These are phyloP conservation scores for Excoecaria agallocha DNA, from an alignment of 345 rosid species.

Conservation along the genomic window DNA sequence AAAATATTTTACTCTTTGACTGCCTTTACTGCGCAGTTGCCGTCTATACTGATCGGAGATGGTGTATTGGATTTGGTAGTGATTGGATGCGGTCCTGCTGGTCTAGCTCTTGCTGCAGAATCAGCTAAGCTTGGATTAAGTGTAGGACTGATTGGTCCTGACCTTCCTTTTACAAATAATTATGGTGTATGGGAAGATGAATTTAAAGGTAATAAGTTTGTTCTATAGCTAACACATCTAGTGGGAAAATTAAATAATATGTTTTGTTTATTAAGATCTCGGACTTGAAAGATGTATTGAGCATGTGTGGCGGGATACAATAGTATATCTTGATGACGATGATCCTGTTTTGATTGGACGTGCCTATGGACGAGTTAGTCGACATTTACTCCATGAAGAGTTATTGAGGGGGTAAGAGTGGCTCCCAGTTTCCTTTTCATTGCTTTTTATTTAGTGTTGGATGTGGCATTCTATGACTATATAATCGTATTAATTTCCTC, in stretches of 20 bases:
- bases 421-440: background rate
- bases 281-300: conserved; percentile 87
- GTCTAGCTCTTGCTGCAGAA: conserved; percentile 93
- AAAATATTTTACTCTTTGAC: background rate
- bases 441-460: conserved; percentile 12
- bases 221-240: background rate
- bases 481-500: conserved; percentile 49
- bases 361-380: conserved; percentile 91
- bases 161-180: conserved; percentile 96
- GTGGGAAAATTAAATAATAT: no score
- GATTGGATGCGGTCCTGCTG: conserved; percentile 98
- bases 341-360: conserved; percentile 82
- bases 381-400: conserved; percentile 88
- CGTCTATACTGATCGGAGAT: conserved; percentile 49
- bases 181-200: conserved; percentile 99
- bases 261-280: conserved; percentile 51
- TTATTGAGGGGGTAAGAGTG: conserved; percentile 65
- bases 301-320: conserved; percentile 90
- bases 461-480: conserved; percentile 18
- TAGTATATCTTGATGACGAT: conserved; percentile 70
- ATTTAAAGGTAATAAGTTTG: conserved; percentile 58
- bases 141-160: conserved; percentile 92
- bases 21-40: conserved; percentile 42
- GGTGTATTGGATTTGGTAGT: conserved; percentile 76
- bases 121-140: conserved; percentile 78